Percentiles rank a stretch among this genome's conserved stretches.
These are phyloP conservation scores for Ceratocystis cubensis DNA, from an alignment of 2,329 filamentous ascomycete genomes.

Conservation along the genomic window DNA sequence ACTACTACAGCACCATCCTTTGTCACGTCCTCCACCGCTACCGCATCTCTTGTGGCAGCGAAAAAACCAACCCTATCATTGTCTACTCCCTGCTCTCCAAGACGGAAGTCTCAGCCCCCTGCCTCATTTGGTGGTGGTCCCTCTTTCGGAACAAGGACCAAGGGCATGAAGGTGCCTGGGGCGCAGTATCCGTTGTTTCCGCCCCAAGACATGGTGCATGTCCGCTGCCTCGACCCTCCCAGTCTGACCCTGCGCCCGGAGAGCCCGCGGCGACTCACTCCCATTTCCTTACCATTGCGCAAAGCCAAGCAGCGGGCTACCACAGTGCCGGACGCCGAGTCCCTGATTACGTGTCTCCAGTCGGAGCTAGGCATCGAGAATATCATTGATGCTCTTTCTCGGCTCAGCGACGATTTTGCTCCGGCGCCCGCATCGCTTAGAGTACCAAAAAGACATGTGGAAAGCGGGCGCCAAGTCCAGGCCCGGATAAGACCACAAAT, in stretches of 20 bases:
- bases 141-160: conserved; percentile 35
- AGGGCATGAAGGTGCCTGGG: conserved; percentile 49
- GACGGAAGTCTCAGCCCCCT: conserved; percentile 25
- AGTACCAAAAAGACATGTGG: conserved; percentile 43
- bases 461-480: conserved; percentile 45
- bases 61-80: conserved; percentile 34
- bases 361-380: conserved; percentile 25
- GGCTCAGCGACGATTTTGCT: conserved; percentile 31
- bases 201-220: conserved; percentile 48
- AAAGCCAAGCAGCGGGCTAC: conserved; percentile 41
- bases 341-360: conserved; percentile 30
- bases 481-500: conserved; percentile 37
- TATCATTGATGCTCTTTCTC: conserved; percentile 26
- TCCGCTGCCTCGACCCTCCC: conserved; percentile 37
- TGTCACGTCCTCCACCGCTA: neutral
- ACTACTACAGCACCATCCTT: neutral
- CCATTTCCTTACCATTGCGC: conserved; percentile 20
- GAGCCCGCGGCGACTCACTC: neutral
- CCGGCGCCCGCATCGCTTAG: conserved; percentile 39
- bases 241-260: neutral
- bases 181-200: conserved; percentile 61
- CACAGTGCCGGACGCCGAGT: conserved; percentile 32
- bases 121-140: conserved; percentile 25
- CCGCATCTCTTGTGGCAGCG: conserved; percentile 8
- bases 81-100: conserved; percentile 43